Conservation (phyloP, 495 filamentous ascomycete genomes). For the Penicillium flavigenum region DNA sequence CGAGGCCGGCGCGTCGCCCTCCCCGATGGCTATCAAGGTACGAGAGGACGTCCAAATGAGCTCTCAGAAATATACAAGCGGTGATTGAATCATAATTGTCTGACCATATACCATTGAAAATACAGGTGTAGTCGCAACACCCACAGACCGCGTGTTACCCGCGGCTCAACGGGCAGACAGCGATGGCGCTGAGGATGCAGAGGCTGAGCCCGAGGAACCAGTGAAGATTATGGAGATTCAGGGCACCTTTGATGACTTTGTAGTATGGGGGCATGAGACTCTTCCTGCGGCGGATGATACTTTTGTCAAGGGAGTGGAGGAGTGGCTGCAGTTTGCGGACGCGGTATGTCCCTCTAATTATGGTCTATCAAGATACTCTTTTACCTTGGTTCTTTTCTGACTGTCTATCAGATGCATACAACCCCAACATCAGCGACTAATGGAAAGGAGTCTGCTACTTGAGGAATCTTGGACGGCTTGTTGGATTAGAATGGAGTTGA, state of each 20-base stretch:
- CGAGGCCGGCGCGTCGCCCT: slow-evolving; percentile 64
- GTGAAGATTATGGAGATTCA: slow-evolving; percentile 62
- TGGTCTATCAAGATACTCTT: background rate
- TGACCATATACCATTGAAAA: background rate
- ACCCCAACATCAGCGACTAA: slow-evolving; percentile 1
- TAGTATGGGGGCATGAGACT: slow-evolving; percentile 83
- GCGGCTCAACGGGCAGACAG: slow-evolving; percentile 31
- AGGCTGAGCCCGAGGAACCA: slow-evolving; percentile 42
- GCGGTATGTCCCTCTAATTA: slow-evolving; percentile 39
- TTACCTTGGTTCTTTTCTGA: slow-evolving; percentile 4
- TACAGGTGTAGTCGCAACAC: slow-evolving; percentile 41
- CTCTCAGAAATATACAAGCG: background rate
- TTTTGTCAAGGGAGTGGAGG: slow-evolving; percentile 69
- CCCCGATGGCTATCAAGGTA: slow-evolving; percentile 75
- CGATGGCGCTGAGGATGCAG: slow-evolving; percentile 45
- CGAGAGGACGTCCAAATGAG: slow-evolving; percentile 4
- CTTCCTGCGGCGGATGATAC: slow-evolving; percentile 65
- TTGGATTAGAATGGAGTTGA: background rate
- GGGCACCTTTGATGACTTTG: slow-evolving; percentile 69
- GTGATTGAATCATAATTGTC: background rate
- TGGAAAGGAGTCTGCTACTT: slow-evolving; percentile 8
- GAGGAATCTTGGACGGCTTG: background rate
- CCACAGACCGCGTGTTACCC: slow-evolving; percentile 37
- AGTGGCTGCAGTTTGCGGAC: slow-evolving; percentile 81
- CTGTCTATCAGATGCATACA: slow-evolving; percentile 36